These are phyloP conservation scores for Saturnispora galanensis DNA, from an alignment of 805 yeast genomes.

Conservation along the genomic window DNA sequence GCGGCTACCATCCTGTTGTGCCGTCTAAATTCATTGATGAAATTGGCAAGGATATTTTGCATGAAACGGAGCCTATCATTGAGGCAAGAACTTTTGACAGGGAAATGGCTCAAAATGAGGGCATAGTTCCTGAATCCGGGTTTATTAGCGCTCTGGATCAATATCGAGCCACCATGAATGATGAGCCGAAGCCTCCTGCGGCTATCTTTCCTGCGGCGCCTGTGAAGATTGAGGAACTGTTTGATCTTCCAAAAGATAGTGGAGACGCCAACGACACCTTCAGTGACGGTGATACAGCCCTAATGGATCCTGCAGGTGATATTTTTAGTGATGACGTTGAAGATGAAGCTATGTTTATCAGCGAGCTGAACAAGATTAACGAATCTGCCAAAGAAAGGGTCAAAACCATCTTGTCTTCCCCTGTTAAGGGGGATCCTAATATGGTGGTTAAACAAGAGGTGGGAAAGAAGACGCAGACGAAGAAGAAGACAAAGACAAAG, in stretches of 20 bases:
- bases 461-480: background rate
- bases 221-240: background rate
- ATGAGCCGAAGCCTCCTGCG: background rate
- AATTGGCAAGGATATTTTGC: background rate
- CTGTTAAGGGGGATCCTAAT: background rate
- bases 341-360: background rate
- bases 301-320: background rate
- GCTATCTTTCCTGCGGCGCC: background rate
- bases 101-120: background rate
- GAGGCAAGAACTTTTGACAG: background rate
- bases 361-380: slow-evolving; percentile 2
- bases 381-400: background rate
- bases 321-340: slow-evolving; percentile 7
- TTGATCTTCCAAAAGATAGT: background rate
- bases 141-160: slow-evolving; percentile 6
- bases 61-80: slow-evolving; percentile 3
- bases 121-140: background rate
- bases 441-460: background rate
- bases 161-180: background rate
- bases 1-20: slow-evolving; percentile 1
- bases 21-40: slow-evolving; percentile 7
- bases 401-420: background rate
- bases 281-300: slow-evolving; percentile 6
- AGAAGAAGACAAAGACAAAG: background rate
- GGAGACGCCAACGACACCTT: slow-evolving; percentile 4